Percentiles rank a stretch among this genome's conserved stretches.
These are phyloP conservation scores for Limtongia smithiae DNA, from an alignment of 805 yeast species.

Conservation along the genomic window DNA sequence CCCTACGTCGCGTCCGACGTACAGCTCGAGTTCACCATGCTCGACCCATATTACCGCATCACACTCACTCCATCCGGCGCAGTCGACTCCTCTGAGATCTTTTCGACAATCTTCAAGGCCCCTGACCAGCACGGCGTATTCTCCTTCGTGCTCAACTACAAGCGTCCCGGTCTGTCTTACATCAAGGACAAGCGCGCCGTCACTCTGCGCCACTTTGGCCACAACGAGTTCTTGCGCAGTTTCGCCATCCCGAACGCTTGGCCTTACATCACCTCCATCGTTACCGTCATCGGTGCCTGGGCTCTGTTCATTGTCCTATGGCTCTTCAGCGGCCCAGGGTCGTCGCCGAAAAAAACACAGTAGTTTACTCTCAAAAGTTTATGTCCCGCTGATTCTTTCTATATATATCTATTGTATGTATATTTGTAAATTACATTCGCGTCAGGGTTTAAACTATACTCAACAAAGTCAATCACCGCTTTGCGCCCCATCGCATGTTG, in stretches of 20 bases:
- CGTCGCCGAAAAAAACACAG: conserved; percentile 13
- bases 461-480: background rate
- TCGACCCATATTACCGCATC: conserved; percentile 92
- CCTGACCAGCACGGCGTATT: conserved; percentile 99
- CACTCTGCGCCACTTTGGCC: conserved; percentile 89
- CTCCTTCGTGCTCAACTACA: conserved; percentile 75
- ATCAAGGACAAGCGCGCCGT: conserved; percentile 64
- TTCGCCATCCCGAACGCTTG: conserved; percentile 92
- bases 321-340: conserved; percentile 13
- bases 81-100: conserved; percentile 42
- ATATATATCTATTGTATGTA: background rate
- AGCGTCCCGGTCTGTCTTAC: conserved; percentile 70
- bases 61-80: conserved; percentile 49
- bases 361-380: too few species aligned
- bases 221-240: conserved; percentile 88
- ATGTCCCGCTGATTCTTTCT: background rate
- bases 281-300: conserved; percentile 72
- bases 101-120: conserved; percentile 54
- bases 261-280: conserved; percentile 77
- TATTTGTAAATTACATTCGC: background rate
- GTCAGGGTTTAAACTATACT: background rate
- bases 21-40: conserved; percentile 82
- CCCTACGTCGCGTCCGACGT: conserved; percentile 61
- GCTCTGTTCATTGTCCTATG: conserved; percentile 65
- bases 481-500: conserved; percentile 49